Evolutionary conservation across 2,329 filamentous ascomycete species (phyloP).

Genomic region (Calonectria pseudoreteaudii): DNA sequence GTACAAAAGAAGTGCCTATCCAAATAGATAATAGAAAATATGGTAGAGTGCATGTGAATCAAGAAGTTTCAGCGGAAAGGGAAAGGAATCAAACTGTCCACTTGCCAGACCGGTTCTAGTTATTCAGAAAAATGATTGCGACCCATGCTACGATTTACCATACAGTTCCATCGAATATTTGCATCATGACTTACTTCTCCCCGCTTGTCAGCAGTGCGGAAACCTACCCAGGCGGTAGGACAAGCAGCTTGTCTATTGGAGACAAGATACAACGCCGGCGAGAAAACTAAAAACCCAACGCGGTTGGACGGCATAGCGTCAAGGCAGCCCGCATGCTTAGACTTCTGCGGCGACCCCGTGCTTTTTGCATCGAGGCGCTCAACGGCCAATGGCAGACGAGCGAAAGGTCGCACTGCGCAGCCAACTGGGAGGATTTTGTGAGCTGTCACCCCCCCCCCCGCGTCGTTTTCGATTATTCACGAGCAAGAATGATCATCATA

Average conservation of each 20-base stretch:
- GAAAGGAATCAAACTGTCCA: background rate
- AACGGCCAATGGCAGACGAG: background rate
- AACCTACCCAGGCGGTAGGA: background rate
- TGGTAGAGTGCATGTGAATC: background rate
- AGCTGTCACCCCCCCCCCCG: constrained; percentile 10
- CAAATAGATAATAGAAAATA: background rate
- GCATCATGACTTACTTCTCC: background rate
- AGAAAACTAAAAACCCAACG: background rate
- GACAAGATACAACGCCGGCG: background rate
- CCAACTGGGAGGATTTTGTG: constrained; percentile 7
- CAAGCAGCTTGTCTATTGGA: background rate
- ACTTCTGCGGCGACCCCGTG: no score
- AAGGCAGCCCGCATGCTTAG: constrained; percentile 8
- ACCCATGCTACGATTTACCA: background rate
- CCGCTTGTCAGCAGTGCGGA: background rate
- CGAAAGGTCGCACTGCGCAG: constrained; percentile 9
- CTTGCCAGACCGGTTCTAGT: background rate
- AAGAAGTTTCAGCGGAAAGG: background rate
- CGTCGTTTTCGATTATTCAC: constrained; percentile 4
- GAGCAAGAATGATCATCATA: background rate
- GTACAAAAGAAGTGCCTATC: background rate
- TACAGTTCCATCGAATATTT: background rate
- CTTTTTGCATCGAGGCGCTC: no score
- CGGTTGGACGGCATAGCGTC: background rate
- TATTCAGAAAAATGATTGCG: background rate